phyloP scores from a whole-genome alignment of 2,329 filamentous ascomycete species.

The Spiromastix sp. region DNA sequence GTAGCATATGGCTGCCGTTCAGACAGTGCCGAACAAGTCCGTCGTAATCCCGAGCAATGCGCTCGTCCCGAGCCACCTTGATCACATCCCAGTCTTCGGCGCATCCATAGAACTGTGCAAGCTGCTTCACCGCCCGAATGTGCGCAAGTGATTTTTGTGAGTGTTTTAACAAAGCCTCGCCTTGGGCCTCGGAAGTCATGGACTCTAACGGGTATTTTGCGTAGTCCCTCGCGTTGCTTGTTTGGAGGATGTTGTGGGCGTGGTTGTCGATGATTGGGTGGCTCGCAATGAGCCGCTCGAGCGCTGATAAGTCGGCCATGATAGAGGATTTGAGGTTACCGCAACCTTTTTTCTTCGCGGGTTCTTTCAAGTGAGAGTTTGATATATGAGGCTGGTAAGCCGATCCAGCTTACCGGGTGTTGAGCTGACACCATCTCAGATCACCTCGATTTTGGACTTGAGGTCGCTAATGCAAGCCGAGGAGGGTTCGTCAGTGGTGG shows the following conservation, averaged over 20 bases:
- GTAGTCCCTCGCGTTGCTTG: constrained; percentile 23
- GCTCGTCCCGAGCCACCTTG: constrained; percentile 37
- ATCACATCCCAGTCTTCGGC: constrained; percentile 52
- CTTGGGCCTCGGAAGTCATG: constrained; percentile 64
- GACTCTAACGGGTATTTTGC: constrained; percentile 42
- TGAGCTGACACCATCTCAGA: too few relatives aligned
- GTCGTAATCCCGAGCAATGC: constrained; percentile 40
- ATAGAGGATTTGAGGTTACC: too few relatives aligned
- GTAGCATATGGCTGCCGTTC: constrained; percentile 58
- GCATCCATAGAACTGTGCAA: constrained; percentile 55
- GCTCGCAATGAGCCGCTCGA: constrained; percentile 26
- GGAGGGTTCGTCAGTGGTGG: too few relatives aligned
- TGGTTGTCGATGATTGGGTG: constrained; percentile 40
- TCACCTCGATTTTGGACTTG: too few relatives aligned
- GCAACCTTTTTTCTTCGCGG: too few relatives aligned
- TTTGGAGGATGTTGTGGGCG: constrained; percentile 34
- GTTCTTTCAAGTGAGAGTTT: too few relatives aligned
- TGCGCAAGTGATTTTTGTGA: constrained; percentile 56
- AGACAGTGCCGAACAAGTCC: constrained; percentile 56
- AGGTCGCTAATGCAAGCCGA: too few relatives aligned
- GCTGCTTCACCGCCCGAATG: constrained; percentile 57
- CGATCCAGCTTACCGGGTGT: too few relatives aligned
- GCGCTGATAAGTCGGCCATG: constrained; percentile 12
- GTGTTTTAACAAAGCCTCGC: constrained; percentile 51
- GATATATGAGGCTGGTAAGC: too few relatives aligned